These are phyloP conservation scores for Aspergillus neotritici DNA, from an alignment of 2,329 filamentous ascomycete species.

Conservation along the genomic window DNA sequence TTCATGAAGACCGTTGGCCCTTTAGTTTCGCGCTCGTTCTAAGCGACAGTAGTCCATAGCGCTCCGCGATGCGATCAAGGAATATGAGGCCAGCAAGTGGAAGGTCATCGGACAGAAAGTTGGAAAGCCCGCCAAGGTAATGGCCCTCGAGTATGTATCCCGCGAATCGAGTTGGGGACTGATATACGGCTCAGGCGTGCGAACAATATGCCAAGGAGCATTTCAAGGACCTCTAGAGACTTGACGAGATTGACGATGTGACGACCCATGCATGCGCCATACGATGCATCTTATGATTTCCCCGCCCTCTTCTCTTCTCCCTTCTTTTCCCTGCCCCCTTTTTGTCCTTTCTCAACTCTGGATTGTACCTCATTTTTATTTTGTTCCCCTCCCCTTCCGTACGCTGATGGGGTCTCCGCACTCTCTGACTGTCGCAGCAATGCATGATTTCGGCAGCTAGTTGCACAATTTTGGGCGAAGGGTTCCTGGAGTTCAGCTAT, in stretches of 20 bases:
- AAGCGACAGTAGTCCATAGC: slow-evolving; percentile 33
- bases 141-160: slow-evolving; percentile 1
- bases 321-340: slow-evolving; percentile 8
- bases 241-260: slow-evolving; percentile 29
- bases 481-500: slow-evolving; percentile 5
- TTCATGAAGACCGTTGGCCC: neutral
- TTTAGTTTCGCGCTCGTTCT: slow-evolving; percentile 6
- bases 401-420: too few species aligned
- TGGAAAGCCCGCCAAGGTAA: slow-evolving; percentile 90
- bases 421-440: too few species aligned
- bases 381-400: slow-evolving; percentile 3
- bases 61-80: slow-evolving; percentile 89
- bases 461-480: slow-evolving; percentile 7
- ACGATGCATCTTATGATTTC: slow-evolving; percentile 17
- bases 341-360: neutral
- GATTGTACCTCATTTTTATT: slow-evolving; percentile 6
- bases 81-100: slow-evolving; percentile 99
- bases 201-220: slow-evolving; percentile 96
- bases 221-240: slow-evolving; percentile 51
- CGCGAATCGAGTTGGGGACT: slow-evolving; percentile 13
- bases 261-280: slow-evolving; percentile 26
- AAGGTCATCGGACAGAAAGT: slow-evolving; percentile 95
- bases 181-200: slow-evolving; percentile 55
- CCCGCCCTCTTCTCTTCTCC: slow-evolving; percentile 14
- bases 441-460: slow-evolving; percentile 1